phyloP scores from a whole-genome alignment of 2,329 filamentous ascomycete genomes.

The Torrubiella hemipterigena region DNA sequence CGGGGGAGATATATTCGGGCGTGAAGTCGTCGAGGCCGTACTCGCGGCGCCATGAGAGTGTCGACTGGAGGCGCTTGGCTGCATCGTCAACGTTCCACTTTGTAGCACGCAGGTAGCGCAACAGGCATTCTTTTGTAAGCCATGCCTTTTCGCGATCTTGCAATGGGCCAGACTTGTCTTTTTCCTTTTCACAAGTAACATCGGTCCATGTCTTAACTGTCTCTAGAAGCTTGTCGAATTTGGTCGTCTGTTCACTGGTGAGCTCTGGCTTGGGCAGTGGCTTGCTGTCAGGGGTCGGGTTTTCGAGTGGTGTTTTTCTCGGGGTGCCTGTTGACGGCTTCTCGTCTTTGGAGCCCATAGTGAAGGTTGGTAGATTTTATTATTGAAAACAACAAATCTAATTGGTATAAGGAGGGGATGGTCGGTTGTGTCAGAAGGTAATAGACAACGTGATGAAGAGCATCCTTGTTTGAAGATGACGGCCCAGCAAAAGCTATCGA shows the following conservation, averaged over 20 bases:
- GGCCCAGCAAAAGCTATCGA: too few relatives aligned
- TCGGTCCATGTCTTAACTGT: slow-evolving; percentile 60
- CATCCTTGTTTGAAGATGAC: too few relatives aligned
- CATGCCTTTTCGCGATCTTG: slow-evolving; percentile 76
- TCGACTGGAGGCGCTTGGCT: slow-evolving; percentile 66
- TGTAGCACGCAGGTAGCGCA: slow-evolving; percentile 85
- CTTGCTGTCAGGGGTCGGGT: slow-evolving; percentile 43
- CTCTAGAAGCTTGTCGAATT: slow-evolving; percentile 68
- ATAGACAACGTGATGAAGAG: too few relatives aligned
- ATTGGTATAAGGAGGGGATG: too few relatives aligned
- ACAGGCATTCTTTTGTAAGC: slow-evolving; percentile 82
- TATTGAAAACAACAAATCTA: too few relatives aligned
- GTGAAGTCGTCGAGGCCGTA: slow-evolving; percentile 74
- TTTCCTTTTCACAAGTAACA: slow-evolving; percentile 41
- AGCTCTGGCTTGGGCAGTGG: slow-evolving; percentile 47
- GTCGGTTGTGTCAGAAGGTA: too few relatives aligned
- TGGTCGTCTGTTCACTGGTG: slow-evolving; percentile 64
- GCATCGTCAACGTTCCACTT: slow-evolving; percentile 77
- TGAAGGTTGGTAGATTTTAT: too few relatives aligned
- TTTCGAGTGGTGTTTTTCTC: slow-evolving; percentile 43
- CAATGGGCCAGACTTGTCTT: slow-evolving; percentile 50
- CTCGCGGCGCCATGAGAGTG: slow-evolving; percentile 79
- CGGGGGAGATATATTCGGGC: slow-evolving; percentile 76
- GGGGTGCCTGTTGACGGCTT: slow-evolving; percentile 8
- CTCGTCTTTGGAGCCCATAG: too few relatives aligned